Evolutionary conservation across 2,329 filamentous ascomycete genomes (phyloP), one percentile per base, ranked within the genome.

Genomic region (Penicillium sp.): DNA sequence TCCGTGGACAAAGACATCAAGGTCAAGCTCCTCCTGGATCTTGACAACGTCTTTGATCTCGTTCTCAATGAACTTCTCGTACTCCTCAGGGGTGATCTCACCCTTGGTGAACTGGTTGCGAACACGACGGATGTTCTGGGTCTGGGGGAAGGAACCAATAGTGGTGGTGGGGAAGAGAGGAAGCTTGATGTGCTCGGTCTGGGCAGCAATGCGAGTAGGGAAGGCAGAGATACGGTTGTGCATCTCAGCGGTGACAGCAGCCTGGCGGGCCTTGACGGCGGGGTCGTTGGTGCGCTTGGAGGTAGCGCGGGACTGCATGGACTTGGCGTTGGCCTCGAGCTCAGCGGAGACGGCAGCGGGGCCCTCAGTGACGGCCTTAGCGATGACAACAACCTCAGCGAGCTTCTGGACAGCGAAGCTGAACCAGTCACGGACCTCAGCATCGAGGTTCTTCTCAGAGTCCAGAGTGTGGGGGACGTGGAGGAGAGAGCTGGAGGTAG

Each of bases 61-160:
- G 85, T 96, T 90, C 86, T 98, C 91, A 70, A 99, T 99, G 86
- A 99, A 99, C 80, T 91, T 90, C 83, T 99, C 95, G 80, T 99
- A 99, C 82, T 98, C 82, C 74, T 88, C 85, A 70, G 88, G 84
- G 51, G 89, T 93, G 79, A 99, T 98, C 80, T 98, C 93, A 75
- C 90, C 90, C 89, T 99, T 99, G 85, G 93, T 96, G 84, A 97
- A 91, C 86, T 95, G 96, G 87, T 95, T 96, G 74, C 95, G 90
- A 82, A 93, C 88, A 71, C 96, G 82, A 82, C 95, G 92, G 82
- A 99, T 99, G 80, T 98, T 91, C 85, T 93, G 93, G 78, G 95
- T 99, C 85, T 99, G 95, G 69, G 95, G 95, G 90, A 99, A 99
- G 56, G 93, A 98, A 69, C 95, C 95, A 68, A 99, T 99, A 77